phyloP scores from a whole-genome alignment of 345 rosid species.

The Euphorbia lathyris region DNA sequence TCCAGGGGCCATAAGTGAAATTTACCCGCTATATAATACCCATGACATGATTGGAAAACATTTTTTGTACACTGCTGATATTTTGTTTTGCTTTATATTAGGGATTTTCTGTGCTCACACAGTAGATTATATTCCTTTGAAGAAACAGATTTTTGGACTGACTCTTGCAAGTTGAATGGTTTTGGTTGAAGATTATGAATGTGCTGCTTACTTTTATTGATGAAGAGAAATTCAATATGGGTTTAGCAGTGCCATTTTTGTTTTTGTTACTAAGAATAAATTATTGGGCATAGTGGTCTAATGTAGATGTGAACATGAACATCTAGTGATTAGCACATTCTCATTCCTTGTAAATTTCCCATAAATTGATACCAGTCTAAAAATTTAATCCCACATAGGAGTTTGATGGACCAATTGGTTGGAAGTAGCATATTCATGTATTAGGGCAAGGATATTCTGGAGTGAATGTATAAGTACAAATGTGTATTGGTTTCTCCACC shows the following conservation, averaged over 20 bases:
- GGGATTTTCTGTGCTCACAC: neutral
- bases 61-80: too few relatives aligned
- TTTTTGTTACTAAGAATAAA: neutral
- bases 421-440: neutral
- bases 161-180: neutral
- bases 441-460: neutral
- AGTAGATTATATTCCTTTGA: neutral
- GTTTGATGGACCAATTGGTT: neutral
- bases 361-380: neutral
- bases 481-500: neutral
- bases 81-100: neutral
- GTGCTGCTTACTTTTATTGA: neutral
- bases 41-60: too few relatives aligned
- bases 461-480: neutral
- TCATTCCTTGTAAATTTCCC: neutral
- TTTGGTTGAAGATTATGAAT: neutral
- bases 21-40: too few relatives aligned
- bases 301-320: neutral
- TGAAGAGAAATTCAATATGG: neutral
- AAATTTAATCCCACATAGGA: neutral
- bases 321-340: neutral
- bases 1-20: too few relatives aligned
- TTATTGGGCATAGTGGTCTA: neutral
- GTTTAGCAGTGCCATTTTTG: neutral
- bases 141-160: neutral